A percentile compares a stretch with the other conserved stretches of the same genome.
phyloP scores from a whole-genome alignment of 2,329 filamentous ascomycete species.

The Phaeosphaeria sp. region DNA sequence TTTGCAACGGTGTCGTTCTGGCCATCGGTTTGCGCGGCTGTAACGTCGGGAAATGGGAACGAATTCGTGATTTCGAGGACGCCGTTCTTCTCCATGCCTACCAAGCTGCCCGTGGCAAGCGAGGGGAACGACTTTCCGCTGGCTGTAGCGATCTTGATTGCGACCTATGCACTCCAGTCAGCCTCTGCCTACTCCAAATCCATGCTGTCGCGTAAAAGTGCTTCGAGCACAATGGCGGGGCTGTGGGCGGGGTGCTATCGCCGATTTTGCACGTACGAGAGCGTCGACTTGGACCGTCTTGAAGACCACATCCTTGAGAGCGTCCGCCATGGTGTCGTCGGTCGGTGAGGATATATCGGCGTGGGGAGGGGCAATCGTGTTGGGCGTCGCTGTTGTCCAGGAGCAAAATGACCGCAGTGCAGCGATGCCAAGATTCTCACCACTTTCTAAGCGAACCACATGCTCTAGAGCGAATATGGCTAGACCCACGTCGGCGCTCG shows the following conservation, averaged over 20 bases:
- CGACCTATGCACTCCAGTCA: conserved; percentile 66
- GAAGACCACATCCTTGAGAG: conserved; percentile 62
- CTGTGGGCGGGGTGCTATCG: conserved; percentile 41
- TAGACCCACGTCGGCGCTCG: conserved; percentile 16
- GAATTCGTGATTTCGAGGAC: conserved; percentile 90
- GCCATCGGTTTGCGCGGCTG: conserved; percentile 65
- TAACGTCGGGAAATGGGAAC: conserved; percentile 89
- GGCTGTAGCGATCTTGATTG: conserved; percentile 99
- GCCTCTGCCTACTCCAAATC: conserved; percentile 5
- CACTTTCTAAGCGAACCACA: conserved; percentile 17
- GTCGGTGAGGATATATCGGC: conserved; percentile 15
- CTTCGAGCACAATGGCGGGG: conserved; percentile 32
- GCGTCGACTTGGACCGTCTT: conserved; percentile 93
- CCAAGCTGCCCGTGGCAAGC: conserved; percentile 85
- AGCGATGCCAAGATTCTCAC: conserved; percentile 29
- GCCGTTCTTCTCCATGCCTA: conserved; percentile 87
- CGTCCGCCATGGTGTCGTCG: conserved; percentile 44
- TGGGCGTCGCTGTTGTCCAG: conserved; percentile 27
- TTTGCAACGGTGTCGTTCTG: conserved; percentile 53
- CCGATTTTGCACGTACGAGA: conserved; percentile 69
- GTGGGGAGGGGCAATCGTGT: conserved; percentile 21
- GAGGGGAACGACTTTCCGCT: conserved; percentile 87
- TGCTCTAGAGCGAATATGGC: conserved; percentile 15
- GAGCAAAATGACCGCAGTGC: conserved; percentile 21
- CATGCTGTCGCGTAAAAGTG: not conserved